Evolutionary conservation across 225 moss, liverwort and hornwort genomes (phyloP).

Genomic region (Polytrichum formosum): DNA sequence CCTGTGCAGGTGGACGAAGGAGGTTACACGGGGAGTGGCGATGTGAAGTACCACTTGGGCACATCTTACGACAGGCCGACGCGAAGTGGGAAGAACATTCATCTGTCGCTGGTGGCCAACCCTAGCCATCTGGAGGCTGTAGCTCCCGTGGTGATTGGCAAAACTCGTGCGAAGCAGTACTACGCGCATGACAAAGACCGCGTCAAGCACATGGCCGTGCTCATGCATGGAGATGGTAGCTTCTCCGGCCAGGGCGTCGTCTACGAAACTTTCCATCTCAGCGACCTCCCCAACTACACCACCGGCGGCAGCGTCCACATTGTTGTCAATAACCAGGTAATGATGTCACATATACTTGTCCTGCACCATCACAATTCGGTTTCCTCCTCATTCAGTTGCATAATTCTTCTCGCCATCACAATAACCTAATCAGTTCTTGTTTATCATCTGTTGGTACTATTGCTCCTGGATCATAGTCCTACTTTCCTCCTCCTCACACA

Average conservation of each 20-base stretch:
- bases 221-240: constrained; percentile 83
- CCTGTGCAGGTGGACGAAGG: constrained; percentile 62
- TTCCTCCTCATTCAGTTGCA: no score
- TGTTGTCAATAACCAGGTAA: constrained; percentile 84
- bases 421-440: background rate
- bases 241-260: constrained; percentile 93
- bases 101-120: constrained; percentile 90
- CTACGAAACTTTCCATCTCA: constrained; percentile 86
- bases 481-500: no score
- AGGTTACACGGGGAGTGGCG: constrained; percentile 76
- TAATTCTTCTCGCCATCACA: background rate
- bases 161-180: constrained; percentile 87
- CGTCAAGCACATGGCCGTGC: constrained; percentile 67
- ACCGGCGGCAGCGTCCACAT: constrained; percentile 85
- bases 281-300: constrained; percentile 83
- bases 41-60: constrained; percentile 92
- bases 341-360: background rate
- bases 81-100: constrained; percentile 79
- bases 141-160: constrained; percentile 79
- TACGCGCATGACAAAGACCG: constrained; percentile 74
- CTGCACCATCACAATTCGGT: no score
- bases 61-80: constrained; percentile 91
- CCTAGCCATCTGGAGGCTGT: constrained; percentile 94
- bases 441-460: background rate
- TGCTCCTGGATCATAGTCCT: no score